These are phyloP conservation scores for Porogramme epimiltina DNA, from an alignment of 1,284 basidiomycete species.

Conservation along the genomic window DNA sequence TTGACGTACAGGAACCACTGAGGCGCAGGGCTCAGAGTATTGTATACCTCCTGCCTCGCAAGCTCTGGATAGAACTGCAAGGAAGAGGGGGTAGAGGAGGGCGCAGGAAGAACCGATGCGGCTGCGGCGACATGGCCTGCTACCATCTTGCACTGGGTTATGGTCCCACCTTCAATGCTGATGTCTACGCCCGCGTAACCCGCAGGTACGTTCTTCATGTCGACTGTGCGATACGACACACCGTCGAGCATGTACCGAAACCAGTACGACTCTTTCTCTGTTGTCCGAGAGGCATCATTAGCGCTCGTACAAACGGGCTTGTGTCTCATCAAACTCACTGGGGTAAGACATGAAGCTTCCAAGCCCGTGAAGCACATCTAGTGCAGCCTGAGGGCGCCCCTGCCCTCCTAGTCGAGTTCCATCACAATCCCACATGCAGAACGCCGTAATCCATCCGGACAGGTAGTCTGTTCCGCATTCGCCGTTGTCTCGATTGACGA, in stretches of 20 bases:
- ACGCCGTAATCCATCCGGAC: constrained; percentile 41
- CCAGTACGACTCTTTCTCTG: too few species aligned
- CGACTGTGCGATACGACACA: constrained; percentile 36
- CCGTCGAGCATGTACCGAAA: constrained; percentile 34
- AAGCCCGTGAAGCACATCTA: background rate
- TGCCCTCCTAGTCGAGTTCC: constrained; percentile 30
- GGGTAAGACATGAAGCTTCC: background rate
- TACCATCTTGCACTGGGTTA: constrained; percentile 38
- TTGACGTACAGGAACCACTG: constrained; percentile 10
- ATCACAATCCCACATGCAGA: constrained; percentile 37
- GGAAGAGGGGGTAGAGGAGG: constrained; percentile 37
- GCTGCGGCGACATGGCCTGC: constrained; percentile 39
- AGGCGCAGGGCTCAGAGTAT: constrained; percentile 8
- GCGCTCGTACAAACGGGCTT: too few species aligned
- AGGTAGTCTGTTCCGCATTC: constrained; percentile 28
- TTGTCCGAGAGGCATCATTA: too few species aligned
- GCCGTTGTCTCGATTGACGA: constrained; percentile 19
- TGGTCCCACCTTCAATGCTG: constrained; percentile 37
- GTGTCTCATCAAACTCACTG: background rate
- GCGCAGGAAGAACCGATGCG: background rate
- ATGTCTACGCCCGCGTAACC: constrained; percentile 41
- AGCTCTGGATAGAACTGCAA: constrained; percentile 57
- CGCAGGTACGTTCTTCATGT: constrained; percentile 33
- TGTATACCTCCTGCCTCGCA: constrained; percentile 23
- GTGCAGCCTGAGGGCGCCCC: background rate